Evolutionary conservation across 371 early-diverging fungal species (phyloP).

Genomic region (Basidiobolus meristosporus): DNA sequence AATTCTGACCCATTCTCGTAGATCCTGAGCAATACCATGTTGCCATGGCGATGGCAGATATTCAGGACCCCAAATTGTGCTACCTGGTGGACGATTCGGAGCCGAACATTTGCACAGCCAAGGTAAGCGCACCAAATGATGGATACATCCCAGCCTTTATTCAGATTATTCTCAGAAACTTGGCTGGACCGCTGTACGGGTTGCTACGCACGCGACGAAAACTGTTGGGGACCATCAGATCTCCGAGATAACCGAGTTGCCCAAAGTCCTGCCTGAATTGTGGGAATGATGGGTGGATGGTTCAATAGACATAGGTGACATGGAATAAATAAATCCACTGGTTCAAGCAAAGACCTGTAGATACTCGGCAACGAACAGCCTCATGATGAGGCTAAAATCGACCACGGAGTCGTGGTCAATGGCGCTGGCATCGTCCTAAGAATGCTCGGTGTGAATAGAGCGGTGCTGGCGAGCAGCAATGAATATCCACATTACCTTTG

Average conservation of each 20-base stretch:
- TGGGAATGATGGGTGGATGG: too few relatives aligned
- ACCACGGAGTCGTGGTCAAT: constrained; percentile 17
- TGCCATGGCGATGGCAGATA: constrained; percentile 53
- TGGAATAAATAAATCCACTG: too few relatives aligned
- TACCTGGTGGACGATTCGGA: constrained; percentile 62
- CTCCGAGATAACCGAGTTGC: constrained; percentile 30
- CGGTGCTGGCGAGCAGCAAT: too few relatives aligned
- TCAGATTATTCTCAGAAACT: constrained; percentile 4
- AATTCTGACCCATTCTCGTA: constrained; percentile 2
- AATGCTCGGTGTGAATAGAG: too few relatives aligned
- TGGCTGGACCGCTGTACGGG: constrained; percentile 55
- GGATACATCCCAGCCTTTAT: background rate
- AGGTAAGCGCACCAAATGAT: constrained; percentile 11
- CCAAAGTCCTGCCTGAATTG: constrained; percentile 29
- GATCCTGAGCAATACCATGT: constrained; percentile 23
- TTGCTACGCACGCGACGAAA: constrained; percentile 21
- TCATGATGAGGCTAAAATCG: constrained; percentile 24
- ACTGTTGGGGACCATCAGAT: constrained; percentile 35
- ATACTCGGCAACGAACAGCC: constrained; percentile 27
- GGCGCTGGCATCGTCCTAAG: constrained; percentile 17
- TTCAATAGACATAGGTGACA: too few relatives aligned
- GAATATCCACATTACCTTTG: too few relatives aligned
- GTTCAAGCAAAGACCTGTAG: too few relatives aligned
- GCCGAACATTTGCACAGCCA: constrained; percentile 39
- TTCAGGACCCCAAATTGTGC: constrained; percentile 25